These are phyloP conservation scores for Penicillium steckii DNA, from an alignment of 495 filamentous ascomycete species.

Conservation along the genomic window DNA sequence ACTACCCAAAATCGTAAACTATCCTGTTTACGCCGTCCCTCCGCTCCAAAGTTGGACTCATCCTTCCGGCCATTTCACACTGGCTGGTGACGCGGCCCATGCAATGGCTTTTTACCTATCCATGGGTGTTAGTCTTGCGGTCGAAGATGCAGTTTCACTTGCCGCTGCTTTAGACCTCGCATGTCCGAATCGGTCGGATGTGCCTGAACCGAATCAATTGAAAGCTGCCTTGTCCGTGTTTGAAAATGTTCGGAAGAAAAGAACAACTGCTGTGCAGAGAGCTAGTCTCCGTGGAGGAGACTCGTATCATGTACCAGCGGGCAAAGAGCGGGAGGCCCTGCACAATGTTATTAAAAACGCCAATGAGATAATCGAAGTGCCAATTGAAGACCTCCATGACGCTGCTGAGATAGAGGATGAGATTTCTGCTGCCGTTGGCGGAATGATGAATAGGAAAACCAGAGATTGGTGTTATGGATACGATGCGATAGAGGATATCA, in stretches of 20 bases:
- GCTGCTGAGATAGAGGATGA: not conserved
- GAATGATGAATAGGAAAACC: constrained; percentile 1
- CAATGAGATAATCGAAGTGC: not conserved
- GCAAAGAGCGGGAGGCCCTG: not conserved
- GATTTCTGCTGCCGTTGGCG: not conserved
- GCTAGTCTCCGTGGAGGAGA: constrained; percentile 2
- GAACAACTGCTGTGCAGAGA: not conserved
- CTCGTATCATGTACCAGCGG: not conserved
- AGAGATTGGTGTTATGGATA: constrained; percentile 8
- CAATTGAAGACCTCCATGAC: not conserved
- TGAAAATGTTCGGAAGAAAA: not conserved
- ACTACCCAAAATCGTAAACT: not conserved
- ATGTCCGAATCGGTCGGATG: not conserved
- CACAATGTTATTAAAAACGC: not conserved
- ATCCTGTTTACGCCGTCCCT: constrained; percentile 2
- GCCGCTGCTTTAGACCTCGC: not conserved
- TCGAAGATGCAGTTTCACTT: constrained; percentile 2
- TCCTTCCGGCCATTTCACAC: not conserved
- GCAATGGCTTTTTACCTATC: constrained; percentile 9
- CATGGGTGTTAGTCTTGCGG: constrained; percentile 5
- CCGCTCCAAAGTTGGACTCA: not conserved
- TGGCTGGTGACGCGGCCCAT: constrained; percentile 3
- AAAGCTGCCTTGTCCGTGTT: not conserved
- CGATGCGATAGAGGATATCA: not conserved
- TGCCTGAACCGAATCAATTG: not conserved